phyloP scores from a whole-genome alignment of 2,329 filamentous ascomycete genomes.

The Leptosphaerulina australis region DNA sequence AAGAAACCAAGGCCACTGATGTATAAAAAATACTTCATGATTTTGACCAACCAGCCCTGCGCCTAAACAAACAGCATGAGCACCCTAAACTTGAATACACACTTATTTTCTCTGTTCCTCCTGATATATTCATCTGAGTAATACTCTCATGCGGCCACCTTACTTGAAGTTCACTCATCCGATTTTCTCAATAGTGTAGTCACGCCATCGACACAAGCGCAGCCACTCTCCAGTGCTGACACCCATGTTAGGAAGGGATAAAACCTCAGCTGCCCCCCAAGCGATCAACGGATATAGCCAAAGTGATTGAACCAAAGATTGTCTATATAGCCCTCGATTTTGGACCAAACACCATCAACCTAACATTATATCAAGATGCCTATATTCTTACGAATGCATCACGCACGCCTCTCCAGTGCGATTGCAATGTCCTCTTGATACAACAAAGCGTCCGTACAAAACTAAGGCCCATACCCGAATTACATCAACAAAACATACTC shows the following conservation, averaged over 20 bases:
- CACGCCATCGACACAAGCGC: conserved; percentile 4
- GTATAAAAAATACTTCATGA: neutral
- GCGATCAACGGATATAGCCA: neutral
- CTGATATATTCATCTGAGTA: no score
- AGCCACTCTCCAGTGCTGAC: neutral
- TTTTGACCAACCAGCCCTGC: neutral
- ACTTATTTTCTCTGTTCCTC: neutral
- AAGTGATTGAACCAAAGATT: neutral
- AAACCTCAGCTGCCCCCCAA: neutral
- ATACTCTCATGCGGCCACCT: no score
- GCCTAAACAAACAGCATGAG: neutral
- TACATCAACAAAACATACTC: conserved; percentile 15
- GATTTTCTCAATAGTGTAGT: neutral
- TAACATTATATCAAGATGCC: neutral
- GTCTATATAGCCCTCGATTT: neutral
- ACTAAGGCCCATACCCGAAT: conserved; percentile 22
- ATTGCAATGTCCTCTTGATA: conserved; percentile 21
- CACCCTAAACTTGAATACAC: no score
- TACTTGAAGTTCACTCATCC: no score
- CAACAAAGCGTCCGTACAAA: conserved; percentile 9
- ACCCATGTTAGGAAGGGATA: neutral
- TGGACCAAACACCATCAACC: neutral
- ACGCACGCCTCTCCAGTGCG: conserved; percentile 3
- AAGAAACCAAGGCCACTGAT: conserved; percentile 8
- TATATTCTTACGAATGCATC: neutral